Evolutionary conservation across 139 green algal genomes (phyloP).

Genomic region (Micractinium sp.): DNA sequence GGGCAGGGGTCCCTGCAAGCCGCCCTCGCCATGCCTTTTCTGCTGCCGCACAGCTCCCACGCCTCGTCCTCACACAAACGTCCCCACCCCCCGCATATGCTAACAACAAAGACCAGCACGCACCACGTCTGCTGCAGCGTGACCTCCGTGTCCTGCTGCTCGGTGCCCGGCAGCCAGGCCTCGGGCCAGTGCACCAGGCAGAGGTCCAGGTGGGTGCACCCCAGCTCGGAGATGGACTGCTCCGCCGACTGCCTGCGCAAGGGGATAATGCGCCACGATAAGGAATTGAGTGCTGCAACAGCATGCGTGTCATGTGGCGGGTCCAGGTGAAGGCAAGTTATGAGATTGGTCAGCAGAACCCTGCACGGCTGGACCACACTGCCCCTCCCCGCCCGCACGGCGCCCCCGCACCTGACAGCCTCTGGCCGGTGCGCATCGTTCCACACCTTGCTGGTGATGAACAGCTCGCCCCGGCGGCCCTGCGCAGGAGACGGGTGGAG

Average conservation of each 20-base stretch:
- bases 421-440: conserved; percentile 73
- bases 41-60: no score
- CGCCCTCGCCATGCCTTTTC: background rate
- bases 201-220: conserved; percentile 80
- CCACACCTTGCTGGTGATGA: conserved; percentile 86
- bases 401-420: conserved; percentile 54
- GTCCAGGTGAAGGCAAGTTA: no score
- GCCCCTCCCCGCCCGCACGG: background rate
- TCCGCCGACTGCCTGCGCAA: conserved; percentile 59
- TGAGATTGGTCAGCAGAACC: no score
- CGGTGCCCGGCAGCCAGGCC: conserved; percentile 66
- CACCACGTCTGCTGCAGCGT: conserved; percentile 69
- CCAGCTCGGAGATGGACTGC: conserved; percentile 73
- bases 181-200: conserved; percentile 89
- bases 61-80: no score
- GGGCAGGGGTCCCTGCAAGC: background rate
- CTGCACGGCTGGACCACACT: no score
- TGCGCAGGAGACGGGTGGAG: background rate
- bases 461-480: conserved; percentile 72
- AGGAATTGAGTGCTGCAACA: background rate
- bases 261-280: background rate
- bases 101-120: background rate
- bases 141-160: conserved; percentile 44
- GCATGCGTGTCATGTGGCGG: no score
- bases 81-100: no score